phyloP scores from a whole-genome alignment of 805 yeast genomes.

The Candida suzukii region DNA sequence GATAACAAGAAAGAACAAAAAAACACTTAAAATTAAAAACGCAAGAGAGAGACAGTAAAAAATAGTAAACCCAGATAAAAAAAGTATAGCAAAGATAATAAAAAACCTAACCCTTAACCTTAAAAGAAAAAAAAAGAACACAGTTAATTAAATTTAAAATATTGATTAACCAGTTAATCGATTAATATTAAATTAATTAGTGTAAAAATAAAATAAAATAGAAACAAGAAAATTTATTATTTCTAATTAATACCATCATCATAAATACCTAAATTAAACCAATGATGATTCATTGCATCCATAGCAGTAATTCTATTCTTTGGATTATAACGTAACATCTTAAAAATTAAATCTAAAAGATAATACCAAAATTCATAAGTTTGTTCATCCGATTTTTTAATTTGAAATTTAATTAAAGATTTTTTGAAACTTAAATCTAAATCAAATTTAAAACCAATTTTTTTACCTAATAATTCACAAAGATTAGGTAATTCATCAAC shows the following conservation, averaged over 20 bases:
- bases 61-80: too few species aligned
- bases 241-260: conserved; percentile 39
- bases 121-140: too few species aligned
- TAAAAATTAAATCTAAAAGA: conserved; percentile 49
- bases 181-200: too few species aligned
- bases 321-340: conserved; percentile 44
- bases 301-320: conserved; percentile 43
- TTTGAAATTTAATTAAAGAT: conserved; percentile 14
- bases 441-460: conserved; percentile 22
- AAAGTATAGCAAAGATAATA: too few species aligned
- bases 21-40: too few species aligned
- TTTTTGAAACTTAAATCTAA: conserved; percentile 16
- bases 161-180: too few species aligned
- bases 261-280: conserved; percentile 60
- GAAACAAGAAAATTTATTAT: neutral
- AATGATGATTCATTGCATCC: conserved; percentile 56
- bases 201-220: neutral
- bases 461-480: conserved; percentile 20
- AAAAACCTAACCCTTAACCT: too few species aligned
- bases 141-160: too few species aligned
- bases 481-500: conserved; percentile 24
- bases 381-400: conserved; percentile 35
- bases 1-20: too few species aligned
- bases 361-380: conserved; percentile 78
- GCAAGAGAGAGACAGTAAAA: too few species aligned